Conservation (phyloP, 768 basidiomycete genomes). For the Rubroboletus pulcherrimus region DNA sequence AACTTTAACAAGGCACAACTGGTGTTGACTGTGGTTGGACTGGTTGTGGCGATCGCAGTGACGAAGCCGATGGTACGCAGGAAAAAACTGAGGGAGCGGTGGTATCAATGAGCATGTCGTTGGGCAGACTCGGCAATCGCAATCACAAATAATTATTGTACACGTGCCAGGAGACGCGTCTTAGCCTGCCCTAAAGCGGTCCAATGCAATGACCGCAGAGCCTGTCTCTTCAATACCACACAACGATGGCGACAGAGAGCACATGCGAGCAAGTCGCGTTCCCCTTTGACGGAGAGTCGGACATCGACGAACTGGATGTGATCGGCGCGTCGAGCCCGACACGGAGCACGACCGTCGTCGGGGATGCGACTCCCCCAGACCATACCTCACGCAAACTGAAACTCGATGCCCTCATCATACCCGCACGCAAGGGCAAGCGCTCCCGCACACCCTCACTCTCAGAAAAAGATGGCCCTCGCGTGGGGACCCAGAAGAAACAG, state of each 20-base stretch:
- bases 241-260: slow-evolving; percentile 3
- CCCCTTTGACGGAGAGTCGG: slow-evolving; percentile 10
- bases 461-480: not conserved
- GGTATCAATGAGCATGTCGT: slow-evolving; percentile 44
- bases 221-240: not conserved
- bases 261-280: slow-evolving; percentile 3
- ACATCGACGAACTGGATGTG: slow-evolving; percentile 30
- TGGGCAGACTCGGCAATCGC: too few relatives aligned
- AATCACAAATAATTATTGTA: not conserved
- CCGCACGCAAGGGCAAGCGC: slow-evolving; percentile 19
- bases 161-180: slow-evolving; percentile 17
- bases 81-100: slow-evolving; percentile 64
- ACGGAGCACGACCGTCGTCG: slow-evolving; percentile 27
- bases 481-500: slow-evolving; percentile 24
- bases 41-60: slow-evolving; percentile 73
- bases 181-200: slow-evolving; percentile 23
- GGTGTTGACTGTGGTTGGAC: slow-evolving; percentile 70
- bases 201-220: not conserved
- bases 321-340: slow-evolving; percentile 25
- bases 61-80: slow-evolving; percentile 76
- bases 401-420: slow-evolving; percentile 9
- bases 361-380: slow-evolving; percentile 25
- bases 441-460: slow-evolving; percentile 7
- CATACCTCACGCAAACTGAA: not conserved
- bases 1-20: slow-evolving; percentile 93